Evolutionary conservation across 2,329 filamentous ascomycete species (phyloP).

Genomic region (Mycosphaerella sp.): DNA sequence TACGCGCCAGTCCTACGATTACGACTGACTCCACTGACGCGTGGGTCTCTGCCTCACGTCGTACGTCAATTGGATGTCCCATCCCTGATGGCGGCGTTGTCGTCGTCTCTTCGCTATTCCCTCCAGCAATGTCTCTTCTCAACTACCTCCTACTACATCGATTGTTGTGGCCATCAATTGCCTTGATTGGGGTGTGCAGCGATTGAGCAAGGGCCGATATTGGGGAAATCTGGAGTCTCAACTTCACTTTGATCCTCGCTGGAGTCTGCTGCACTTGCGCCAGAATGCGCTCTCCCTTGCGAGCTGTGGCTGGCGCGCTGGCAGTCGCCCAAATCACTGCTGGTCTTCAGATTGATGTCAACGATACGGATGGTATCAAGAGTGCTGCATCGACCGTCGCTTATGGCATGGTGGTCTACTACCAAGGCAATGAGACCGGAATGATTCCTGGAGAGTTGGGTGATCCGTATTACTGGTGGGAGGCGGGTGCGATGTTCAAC

Average conservation of each 20-base stretch:
- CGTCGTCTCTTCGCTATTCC: neutral
- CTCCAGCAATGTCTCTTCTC: constrained; percentile 2
- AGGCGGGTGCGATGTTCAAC: constrained; percentile 55
- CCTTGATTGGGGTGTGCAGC: neutral
- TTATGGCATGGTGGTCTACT: constrained; percentile 47
- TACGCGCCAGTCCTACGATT: constrained; percentile 2
- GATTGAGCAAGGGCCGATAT: too few relatives aligned
- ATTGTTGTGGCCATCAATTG: neutral
- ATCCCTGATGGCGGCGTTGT: constrained; percentile 1
- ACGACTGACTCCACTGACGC: constrained; percentile 11
- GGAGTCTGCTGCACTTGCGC: neutral
- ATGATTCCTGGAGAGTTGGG: constrained; percentile 50
- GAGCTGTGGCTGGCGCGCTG: constrained; percentile 11
- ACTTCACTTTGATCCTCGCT: neutral
- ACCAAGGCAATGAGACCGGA: constrained; percentile 47
- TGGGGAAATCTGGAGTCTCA: neutral
- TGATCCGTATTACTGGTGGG: constrained; percentile 67
- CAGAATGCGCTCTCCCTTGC: constrained; percentile 11
- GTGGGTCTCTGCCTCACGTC: constrained; percentile 1
- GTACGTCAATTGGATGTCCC: constrained; percentile 10
- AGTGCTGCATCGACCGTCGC: constrained; percentile 38
- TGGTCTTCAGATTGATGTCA: constrained; percentile 19
- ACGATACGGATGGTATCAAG: constrained; percentile 38
- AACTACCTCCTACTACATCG: neutral
- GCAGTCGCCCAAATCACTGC: constrained; percentile 8